Base-by-base conservation (phyloP, 1,284 basidiomycete species). In the Ceratobasidium sp. region DNA sequence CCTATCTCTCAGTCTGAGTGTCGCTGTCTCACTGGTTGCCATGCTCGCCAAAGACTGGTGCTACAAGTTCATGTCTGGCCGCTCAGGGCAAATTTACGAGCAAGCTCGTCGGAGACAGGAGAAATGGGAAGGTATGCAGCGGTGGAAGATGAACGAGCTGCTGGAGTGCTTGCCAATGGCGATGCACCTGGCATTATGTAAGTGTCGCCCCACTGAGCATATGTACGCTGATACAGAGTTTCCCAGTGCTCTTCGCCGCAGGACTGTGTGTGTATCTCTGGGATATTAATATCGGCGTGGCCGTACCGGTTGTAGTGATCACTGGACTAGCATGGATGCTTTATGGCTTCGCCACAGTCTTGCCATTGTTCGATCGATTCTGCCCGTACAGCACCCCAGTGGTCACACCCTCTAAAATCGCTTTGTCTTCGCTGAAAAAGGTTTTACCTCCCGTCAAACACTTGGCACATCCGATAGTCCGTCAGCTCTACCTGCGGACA, bases 151-250 rank as follows among this genome's bases (percentile, higher is more conserved):
- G 51, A 40, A n/a, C 4, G 26, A 40, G 2, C n/a, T 69, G 4
- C 26, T 69, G 0, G 18, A 15, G 33, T 39, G 39, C 12, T 23
- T 69, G n/a, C 67, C 67, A 0, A 39, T 28, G 4, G 15, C 42
- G n/a, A 70, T 70, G 68, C 68, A 70, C 20, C 20, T 70, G 6
- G 33, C 68, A 18, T 12, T 70, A 15, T 13, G 68, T 58, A 58
- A 70, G 68, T 40, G 7, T 13, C 28, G 20, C 23, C 23, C 23
- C n/a, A n/a, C n/a, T 18, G 10, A n/a, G 9, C 9, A 28, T 49
- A 49, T n/a, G 18, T 33, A 42, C 6, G 44, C n/a, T 26, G 6
- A 26, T 26, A 55, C n/a, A n/a, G 18, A n/a, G 18, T n/a, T 4
- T 51, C 13, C 2, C 44, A 72, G 70, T 61, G 18, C 42, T 72